phyloP scores from a whole-genome alignment of 768 basidiomycete genomes.

The Kockovaella imperatae region DNA sequence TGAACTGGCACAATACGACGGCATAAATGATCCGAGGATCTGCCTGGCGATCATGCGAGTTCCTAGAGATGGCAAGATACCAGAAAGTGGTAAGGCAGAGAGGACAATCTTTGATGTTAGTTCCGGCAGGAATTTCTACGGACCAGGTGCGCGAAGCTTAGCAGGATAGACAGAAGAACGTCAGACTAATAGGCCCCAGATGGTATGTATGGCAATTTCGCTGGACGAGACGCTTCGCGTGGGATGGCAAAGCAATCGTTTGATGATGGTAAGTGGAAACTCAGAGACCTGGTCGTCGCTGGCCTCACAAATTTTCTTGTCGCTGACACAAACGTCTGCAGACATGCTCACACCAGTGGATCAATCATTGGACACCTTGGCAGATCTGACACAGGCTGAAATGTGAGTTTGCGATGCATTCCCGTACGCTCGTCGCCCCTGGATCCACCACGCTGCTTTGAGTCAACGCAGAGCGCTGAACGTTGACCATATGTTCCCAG shows the following conservation, averaged over 20 bases:
- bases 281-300: not conserved
- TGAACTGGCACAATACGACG: slow-evolving; percentile 53
- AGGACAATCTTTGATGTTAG: slow-evolving; percentile 82
- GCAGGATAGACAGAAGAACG: not conserved
- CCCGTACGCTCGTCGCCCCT: not conserved
- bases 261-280: slow-evolving; percentile 59
- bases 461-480: no score
- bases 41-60: slow-evolving; percentile 73
- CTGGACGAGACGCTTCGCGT: slow-evolving; percentile 87
- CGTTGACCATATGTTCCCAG: slow-evolving; percentile 46
- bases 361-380: slow-evolving; percentile 72
- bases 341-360: slow-evolving; percentile 88
- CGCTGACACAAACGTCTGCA: slow-evolving; percentile 30
- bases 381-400: slow-evolving; percentile 70
- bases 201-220: slow-evolving; percentile 96
- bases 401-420: slow-evolving; percentile 58
- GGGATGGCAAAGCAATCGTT: slow-evolving; percentile 99
- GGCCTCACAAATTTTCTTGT: slow-evolving; percentile 1
- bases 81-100: slow-evolving; percentile 60
- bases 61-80: slow-evolving; percentile 64
- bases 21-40: slow-evolving; percentile 62
- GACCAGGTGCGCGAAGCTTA: slow-evolving; percentile 60
- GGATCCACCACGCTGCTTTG: no score
- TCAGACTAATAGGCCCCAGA: slow-evolving; percentile 49
- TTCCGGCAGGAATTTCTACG: slow-evolving; percentile 82